A percentile compares a stretch with the other conserved stretches of the same genome.
phyloP scores from a whole-genome alignment of 2,329 filamentous ascomycete genomes.

The Zasmidium cellare region DNA sequence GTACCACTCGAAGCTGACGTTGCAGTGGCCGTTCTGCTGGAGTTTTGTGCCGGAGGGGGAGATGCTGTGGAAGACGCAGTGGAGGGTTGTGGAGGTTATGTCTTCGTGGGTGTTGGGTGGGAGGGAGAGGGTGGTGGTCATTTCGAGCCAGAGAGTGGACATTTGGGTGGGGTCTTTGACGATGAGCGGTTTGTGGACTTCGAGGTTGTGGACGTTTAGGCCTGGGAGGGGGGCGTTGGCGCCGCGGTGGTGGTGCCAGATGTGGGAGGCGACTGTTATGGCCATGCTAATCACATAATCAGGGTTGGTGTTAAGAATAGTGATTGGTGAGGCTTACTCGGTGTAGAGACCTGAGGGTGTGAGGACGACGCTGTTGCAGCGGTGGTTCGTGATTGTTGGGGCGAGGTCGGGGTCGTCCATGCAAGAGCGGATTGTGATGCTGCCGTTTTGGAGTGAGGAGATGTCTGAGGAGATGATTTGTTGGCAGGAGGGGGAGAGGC shows the following conservation, averaged over 20 bases:
- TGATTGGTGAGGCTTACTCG: no score
- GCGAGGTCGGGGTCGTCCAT: constrained; percentile 22
- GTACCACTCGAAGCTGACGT: constrained; percentile 21
- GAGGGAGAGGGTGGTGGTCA: constrained; percentile 19
- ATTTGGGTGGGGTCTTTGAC: constrained; percentile 21
- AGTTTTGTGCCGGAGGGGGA: constrained; percentile 24
- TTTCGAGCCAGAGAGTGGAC: constrained; percentile 27
- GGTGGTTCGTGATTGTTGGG: constrained; percentile 30
- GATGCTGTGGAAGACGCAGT: constrained; percentile 26
- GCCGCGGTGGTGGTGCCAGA: constrained; percentile 19
- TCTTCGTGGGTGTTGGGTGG: constrained; percentile 1
- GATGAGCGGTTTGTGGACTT: constrained; percentile 30
- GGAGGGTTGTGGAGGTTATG: constrained; percentile 10
- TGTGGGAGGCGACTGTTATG: constrained; percentile 26
- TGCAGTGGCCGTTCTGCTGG: constrained; percentile 29
- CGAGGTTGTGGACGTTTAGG: constrained; percentile 27
- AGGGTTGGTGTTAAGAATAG: no score
- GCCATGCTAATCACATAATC: constrained; percentile 35
- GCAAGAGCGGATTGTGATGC: constrained; percentile 26
- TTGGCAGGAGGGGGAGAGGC: constrained; percentile 26
- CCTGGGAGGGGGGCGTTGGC: constrained; percentile 16
- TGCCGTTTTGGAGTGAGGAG: constrained; percentile 7
- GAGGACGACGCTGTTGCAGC: constrained; percentile 34
- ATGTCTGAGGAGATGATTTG: constrained; percentile 17
- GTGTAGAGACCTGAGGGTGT: constrained; percentile 35